phyloP scores from a whole-genome alignment of 2,329 filamentous ascomycete genomes.

The Pseudogymnoascus sp. region DNA sequence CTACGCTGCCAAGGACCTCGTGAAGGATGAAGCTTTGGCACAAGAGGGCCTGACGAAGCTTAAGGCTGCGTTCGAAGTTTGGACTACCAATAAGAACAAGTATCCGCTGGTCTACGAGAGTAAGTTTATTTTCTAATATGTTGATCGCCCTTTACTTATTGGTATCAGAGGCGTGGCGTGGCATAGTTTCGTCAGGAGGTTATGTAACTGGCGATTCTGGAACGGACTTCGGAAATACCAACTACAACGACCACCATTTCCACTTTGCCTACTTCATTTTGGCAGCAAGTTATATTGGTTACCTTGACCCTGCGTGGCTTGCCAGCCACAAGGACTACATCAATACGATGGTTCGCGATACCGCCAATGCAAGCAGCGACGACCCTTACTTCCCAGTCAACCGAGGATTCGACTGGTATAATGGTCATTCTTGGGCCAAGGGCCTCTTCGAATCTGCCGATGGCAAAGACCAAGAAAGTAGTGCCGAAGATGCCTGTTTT shows the following conservation, averaged over 20 bases:
- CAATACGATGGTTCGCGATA: constrained; percentile 74
- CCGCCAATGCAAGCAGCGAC: constrained; percentile 61
- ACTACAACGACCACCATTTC: constrained; percentile 69
- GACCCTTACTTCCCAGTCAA: constrained; percentile 75
- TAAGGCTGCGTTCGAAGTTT: constrained; percentile 57
- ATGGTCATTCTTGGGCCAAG: constrained; percentile 90
- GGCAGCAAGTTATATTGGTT: constrained; percentile 71
- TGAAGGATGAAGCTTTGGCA: constrained; percentile 49
- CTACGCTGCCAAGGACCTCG: constrained; percentile 55
- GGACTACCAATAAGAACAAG: constrained; percentile 58
- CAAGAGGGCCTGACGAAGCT: constrained; percentile 50
- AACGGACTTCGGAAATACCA: constrained; percentile 82
- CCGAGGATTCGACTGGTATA: constrained; percentile 85
- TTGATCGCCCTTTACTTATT: constrained; percentile 14
- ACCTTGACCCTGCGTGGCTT: constrained; percentile 69
- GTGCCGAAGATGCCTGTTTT: constrained; percentile 82
- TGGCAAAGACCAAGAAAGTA: constrained; percentile 80
- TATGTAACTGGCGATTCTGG: constrained; percentile 61
- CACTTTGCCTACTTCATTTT: constrained; percentile 88
- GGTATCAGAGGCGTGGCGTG: constrained; percentile 58
- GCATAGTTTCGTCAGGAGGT: constrained; percentile 66
- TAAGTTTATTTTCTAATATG: constrained; percentile 29
- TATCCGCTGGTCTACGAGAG: constrained; percentile 57
- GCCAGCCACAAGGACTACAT: constrained; percentile 67
- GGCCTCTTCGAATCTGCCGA: constrained; percentile 62